Conservation (phyloP, 257 asterid genomes). For the Solanum gandarillasii region DNA sequence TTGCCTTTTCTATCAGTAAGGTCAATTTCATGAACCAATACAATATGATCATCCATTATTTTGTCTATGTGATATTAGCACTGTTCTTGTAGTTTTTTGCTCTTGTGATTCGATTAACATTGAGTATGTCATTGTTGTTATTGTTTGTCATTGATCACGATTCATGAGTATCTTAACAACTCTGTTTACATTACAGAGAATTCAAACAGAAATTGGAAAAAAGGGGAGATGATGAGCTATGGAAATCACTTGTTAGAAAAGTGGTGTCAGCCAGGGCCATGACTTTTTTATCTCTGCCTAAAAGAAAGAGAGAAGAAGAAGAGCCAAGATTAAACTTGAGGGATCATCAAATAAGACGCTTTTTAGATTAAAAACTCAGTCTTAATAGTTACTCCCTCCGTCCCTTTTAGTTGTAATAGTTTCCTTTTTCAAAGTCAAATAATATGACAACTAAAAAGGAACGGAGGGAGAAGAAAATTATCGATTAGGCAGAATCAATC, state of each 20-base stretch:
- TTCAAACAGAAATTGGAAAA: constrained; percentile 46
- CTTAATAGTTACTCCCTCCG: neutral
- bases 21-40: neutral
- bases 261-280: constrained; percentile 51
- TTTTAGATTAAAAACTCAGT: constrained; percentile 11
- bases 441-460: no score
- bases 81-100: neutral
- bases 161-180: neutral
- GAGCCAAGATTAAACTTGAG: constrained; percentile 15
- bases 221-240: constrained; percentile 31
- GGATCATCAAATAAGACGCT: constrained; percentile 23
- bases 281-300: constrained; percentile 41
- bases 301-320: constrained; percentile 52
- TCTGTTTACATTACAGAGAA: constrained; percentile 33
- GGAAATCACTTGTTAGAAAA: constrained; percentile 57
- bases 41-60: neutral
- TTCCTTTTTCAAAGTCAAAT: no score
- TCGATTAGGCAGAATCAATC: neutral
- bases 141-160: neutral
- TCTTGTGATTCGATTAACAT: neutral
- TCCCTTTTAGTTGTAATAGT: no score
- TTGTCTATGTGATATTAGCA: neutral
- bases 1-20: neutral
- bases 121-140: neutral
- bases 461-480: no score